Conservation (phyloP, 768 basidiomycete genomes). For the Auricularia sp. region DNA sequence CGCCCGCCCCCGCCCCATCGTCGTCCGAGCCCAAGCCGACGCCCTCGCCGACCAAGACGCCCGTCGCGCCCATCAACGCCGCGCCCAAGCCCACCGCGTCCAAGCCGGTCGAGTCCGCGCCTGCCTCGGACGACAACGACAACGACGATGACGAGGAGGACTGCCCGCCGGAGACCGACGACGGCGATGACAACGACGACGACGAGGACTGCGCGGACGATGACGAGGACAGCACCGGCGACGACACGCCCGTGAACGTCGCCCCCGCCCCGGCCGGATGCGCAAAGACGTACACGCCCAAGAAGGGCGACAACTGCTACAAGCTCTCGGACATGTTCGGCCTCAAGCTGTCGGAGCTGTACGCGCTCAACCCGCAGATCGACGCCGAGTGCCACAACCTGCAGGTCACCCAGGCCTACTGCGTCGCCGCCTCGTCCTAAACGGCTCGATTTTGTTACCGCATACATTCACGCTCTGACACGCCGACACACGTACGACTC, state of each 20-base stretch:
- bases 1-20: background rate
- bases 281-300: background rate
- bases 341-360: background rate
- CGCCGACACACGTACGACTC: no score
- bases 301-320: constrained; percentile 1
- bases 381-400: background rate
- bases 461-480: no score
- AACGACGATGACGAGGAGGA: background rate
- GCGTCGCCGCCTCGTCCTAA: background rate
- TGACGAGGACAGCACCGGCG: constrained; percentile 12
- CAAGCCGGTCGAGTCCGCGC: background rate
- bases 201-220: constrained; percentile 12
- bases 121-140: background rate
- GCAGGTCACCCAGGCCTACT: background rate
- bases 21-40: background rate
- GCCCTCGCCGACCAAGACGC: background rate
- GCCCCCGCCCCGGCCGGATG: background rate
- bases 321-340: background rate
- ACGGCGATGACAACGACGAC: background rate
- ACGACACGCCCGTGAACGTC: constrained; percentile 12
- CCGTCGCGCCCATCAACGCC: background rate
- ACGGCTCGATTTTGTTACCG: background rate
- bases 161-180: background rate
- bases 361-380: constrained; percentile 1
- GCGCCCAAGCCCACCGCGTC: background rate